Conservation (phyloP, 2,329 filamentous ascomycete species). For the Fusarium brachygibbosum region DNA sequence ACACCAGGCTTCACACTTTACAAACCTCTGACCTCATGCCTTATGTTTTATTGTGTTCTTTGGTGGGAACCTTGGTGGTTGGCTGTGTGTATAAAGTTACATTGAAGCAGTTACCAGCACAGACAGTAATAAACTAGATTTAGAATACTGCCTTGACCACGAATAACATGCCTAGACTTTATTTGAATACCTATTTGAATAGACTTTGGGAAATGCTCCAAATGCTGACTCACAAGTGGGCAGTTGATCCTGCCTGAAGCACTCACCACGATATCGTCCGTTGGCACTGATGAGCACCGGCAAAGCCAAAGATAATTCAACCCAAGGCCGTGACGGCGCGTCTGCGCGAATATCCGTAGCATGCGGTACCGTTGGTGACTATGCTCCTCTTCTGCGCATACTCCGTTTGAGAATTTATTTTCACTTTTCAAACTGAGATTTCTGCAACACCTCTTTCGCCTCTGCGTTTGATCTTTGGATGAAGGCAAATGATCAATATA, state of each 20-base stretch:
- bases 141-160: not conserved
- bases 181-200: not conserved
- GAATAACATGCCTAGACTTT: not conserved
- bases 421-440: not conserved
- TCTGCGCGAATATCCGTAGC: not conserved
- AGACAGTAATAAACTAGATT: not conserved
- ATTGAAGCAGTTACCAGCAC: not conserved
- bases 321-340: not conserved
- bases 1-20: too few relatives aligned
- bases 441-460: not conserved
- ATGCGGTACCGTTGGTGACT: too few relatives aligned
- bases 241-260: not conserved
- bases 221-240: not conserved
- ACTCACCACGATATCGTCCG: not conserved
- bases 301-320: not conserved
- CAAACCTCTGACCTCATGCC: too few relatives aligned
- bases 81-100: not conserved
- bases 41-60: too few relatives aligned
- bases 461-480: not conserved
- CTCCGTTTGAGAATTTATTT: not conserved
- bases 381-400: not conserved
- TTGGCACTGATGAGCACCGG: constrained; percentile 1
- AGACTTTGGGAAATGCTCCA: not conserved
- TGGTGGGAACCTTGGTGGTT: too few relatives aligned
- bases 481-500: constrained; percentile 7